Base-by-base conservation (phyloP, 2,329 filamentous ascomycete species). In the Rhinocladiella similis region DNA sequence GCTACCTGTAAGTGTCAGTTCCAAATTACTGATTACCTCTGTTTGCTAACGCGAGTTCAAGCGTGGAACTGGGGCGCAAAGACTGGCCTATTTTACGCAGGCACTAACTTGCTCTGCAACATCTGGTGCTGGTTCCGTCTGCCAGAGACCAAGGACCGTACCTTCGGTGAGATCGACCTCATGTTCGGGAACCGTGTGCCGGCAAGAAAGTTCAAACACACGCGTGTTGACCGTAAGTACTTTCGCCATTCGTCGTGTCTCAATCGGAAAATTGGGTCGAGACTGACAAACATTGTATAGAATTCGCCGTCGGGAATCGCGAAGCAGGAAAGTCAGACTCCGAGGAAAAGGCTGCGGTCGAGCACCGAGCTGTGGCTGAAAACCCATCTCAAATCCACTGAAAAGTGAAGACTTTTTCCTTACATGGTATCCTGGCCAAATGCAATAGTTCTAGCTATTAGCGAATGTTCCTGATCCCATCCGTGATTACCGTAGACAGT, bases 101-200 rank as follows among this genome's bases (percentile, higher is more conserved):
- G 63, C 2, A 64, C 65, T 18, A 66, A 66, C 50, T 60, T 67
- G 14, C 51, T 70, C 7, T 64, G 62, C 20, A 49, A 66, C 4
- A 47, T 69, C 3, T 71, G 67, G 66, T 61, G 64, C 16, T 71
- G 66, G 57, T 71, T 66, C 49, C 62, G 66, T 6, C 57, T 72
- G 6, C 68, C 61, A 16, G 61, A 63, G 49, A 60, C 61, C n/a
- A 63, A 63, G 35, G 54, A 57, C 20, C 50, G 56, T 14, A 75
- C 75, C 4, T 78, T 75, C 65, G 73, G 74, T 48, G 76, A 79
- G 66, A 61, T 68, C 5, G 76, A 78, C 47, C 75, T 78, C 56
- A 54, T 79, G 65, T 78, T 79, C 65, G 71, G 72, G 43, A 71
- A 74, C 54, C 74, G 68, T 64, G 56, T 73, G 18, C 56, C 74